Conservation (phyloP, 805 yeast genomes). For the Candida nitratophila region DNA sequence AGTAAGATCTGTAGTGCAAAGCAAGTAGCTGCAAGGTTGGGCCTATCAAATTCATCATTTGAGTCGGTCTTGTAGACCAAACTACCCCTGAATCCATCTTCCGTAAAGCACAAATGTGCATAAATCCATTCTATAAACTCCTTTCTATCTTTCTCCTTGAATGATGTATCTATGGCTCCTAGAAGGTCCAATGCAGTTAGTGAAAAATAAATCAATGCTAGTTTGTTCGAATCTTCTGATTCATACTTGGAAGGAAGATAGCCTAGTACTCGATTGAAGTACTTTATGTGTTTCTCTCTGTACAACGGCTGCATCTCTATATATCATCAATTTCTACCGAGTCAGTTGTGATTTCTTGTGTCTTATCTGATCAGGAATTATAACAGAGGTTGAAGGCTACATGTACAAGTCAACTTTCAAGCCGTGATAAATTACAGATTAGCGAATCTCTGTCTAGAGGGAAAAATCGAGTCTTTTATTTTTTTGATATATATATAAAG, state of each 20-base stretch:
- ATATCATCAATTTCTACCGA: not conserved
- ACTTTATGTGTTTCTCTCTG: slow-evolving; percentile 18
- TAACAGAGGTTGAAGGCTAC: no score
- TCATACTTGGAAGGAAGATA: slow-evolving; percentile 42
- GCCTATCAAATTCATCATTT: slow-evolving; percentile 40
- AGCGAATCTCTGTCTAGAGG: no score
- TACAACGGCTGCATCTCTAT: slow-evolving; percentile 4
- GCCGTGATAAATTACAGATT: no score
- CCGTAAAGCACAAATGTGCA: slow-evolving; percentile 32
- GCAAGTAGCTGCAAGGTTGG: slow-evolving; percentile 69
- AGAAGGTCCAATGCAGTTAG: slow-evolving; percentile 52
- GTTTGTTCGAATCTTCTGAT: slow-evolving; percentile 58
- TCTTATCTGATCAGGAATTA: no score
- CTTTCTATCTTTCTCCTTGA: slow-evolving; percentile 20
- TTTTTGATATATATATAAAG: no score
- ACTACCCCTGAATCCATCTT: slow-evolving; percentile 55
- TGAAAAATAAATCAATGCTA: slow-evolving; percentile 67
- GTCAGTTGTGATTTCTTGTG: no score
- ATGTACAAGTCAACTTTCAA: no score
- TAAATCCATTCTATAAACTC: slow-evolving; percentile 38
- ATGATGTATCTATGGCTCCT: slow-evolving; percentile 19
- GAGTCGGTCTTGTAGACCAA: slow-evolving; percentile 31
- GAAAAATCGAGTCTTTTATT: no score
- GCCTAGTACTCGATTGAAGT: slow-evolving; percentile 23
- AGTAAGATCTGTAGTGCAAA: slow-evolving; percentile 59